These are phyloP conservation scores for Ochromonas danica DNA, from an alignment of 108 stramenopile species.

Conservation along the genomic window DNA sequence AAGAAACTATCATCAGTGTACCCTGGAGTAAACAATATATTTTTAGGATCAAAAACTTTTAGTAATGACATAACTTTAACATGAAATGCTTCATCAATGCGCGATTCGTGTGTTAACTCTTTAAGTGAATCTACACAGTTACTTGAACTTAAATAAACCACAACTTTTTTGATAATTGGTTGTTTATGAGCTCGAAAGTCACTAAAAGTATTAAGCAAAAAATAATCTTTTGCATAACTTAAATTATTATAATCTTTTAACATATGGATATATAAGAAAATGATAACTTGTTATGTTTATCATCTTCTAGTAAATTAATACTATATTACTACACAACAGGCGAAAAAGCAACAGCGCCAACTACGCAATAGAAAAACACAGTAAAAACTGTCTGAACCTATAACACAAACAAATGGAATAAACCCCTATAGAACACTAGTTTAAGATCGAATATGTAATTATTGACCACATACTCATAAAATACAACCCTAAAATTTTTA, in stretches of 20 bases:
- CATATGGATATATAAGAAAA: not conserved
- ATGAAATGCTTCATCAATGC: conserved; percentile 16
- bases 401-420: conserved; percentile 17
- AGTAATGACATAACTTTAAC: conserved; percentile 17
- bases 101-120: conserved; percentile 15
- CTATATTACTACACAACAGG: conserved; percentile 16
- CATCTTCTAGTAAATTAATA: conserved; percentile 19
- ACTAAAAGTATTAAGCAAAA: conserved; percentile 17
- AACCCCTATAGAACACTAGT: conserved; percentile 15
- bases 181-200: conserved; percentile 15
- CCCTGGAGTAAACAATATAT: conserved; percentile 16
- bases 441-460: conserved; percentile 17
- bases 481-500: conserved; percentile 31
- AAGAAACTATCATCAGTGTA: conserved; percentile 17
- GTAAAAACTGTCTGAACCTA: conserved; percentile 16
- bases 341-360: conserved; percentile 14
- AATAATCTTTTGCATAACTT: conserved; percentile 17
- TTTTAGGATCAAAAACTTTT: conserved; percentile 17
- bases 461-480: conserved; percentile 30
- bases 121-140: conserved; percentile 17
- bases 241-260: conserved; percentile 5
- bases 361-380: conserved; percentile 16
- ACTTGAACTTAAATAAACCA: conserved; percentile 17
- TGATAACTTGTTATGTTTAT: conserved; percentile 21
- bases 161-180: conserved; percentile 17